Percentiles rank a stretch among this genome's conserved stretches.
These are phyloP conservation scores for Entophlyctis helioformis DNA, from an alignment of 192 early-diverging fungal species.

Conservation along the genomic window DNA sequence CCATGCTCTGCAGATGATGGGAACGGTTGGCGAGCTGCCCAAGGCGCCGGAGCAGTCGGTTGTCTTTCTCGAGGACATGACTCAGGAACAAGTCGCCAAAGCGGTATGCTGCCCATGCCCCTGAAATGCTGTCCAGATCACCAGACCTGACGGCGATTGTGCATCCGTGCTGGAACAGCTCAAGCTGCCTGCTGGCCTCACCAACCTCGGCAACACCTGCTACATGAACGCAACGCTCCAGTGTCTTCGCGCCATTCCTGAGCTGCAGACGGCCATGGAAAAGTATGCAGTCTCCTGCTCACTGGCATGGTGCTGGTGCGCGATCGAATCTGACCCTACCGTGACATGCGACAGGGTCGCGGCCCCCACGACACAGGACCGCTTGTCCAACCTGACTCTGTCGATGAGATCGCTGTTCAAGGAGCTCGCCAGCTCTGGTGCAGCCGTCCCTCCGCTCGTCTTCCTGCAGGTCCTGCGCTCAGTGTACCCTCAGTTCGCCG, in stretches of 20 bases:
- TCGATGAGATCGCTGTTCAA: conserved; percentile 64
- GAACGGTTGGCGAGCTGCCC: conserved; percentile 85
- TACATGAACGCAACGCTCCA: conserved; percentile 82
- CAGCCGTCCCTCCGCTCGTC: conserved; percentile 61
- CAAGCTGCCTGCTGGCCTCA: conserved; percentile 79
- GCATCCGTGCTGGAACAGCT: conserved; percentile 30
- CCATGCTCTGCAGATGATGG: conserved; percentile 67
- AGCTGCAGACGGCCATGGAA: conserved; percentile 53
- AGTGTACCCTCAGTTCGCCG: conserved; percentile 78
- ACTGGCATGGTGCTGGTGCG: too few relatives aligned
- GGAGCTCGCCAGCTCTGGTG: conserved; percentile 54
- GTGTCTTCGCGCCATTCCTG: conserved; percentile 80
- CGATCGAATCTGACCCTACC: too few relatives aligned
- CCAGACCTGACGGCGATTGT: too few relatives aligned
- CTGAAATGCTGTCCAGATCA: conserved; percentile 5
- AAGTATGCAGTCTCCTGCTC: too few relatives aligned
- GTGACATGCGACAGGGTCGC: conserved; percentile 34
- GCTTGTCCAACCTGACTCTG: conserved; percentile 49
- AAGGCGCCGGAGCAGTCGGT: conserved; percentile 59
- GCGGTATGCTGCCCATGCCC: conserved; percentile 35
- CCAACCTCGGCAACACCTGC: conserved; percentile 84
- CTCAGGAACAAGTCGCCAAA: conserved; percentile 70
- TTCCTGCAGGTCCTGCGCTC: conserved; percentile 69
- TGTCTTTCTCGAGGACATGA: conserved; percentile 88
- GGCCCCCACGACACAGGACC: conserved; percentile 31